Evolutionary conservation across 176 grass and related monocot species (phyloP), one percentile per base, ranked within the genome.

Genomic region (Coix lacrymajobi): DNA sequence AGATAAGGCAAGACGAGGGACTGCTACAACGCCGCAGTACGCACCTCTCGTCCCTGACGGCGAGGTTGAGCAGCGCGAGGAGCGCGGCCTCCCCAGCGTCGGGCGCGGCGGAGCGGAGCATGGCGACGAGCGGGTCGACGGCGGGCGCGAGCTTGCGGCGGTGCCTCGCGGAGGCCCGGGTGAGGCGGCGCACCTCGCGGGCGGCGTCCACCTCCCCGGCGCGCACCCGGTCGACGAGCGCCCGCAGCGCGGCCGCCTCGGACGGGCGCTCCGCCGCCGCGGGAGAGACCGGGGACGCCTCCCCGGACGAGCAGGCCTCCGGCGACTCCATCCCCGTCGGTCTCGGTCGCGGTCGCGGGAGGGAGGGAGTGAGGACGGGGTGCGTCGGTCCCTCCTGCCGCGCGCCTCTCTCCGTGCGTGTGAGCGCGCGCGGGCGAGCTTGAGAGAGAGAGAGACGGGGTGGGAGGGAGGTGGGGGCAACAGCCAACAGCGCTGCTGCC

Each of bases 1-100:
- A 29, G 24, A 62, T 4, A 29, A 22, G 43, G 38, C 5, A 60
- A 26, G 57, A 4, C 16, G 2, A 30, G 8, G 3, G 28, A 5
- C n/a, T n/a, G n/a, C n/a, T n/a, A n/a, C n/a, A n/a, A n/a, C n/a
- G n/a, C n/a, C n/a, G n/a, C 39, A 16, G 19, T 8, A 10, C 52
- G 15, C 44, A 97, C 94, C 92, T 94, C 70, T 97, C 87, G 79
- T 97, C 92, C 62, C 69, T 74, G 79, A 97, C 92, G 61, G 94
- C 94, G 79, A 97, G 94, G 89, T 97, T 97, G 79, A 97, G 92
- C 52, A 97, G 89, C 46, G 94, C 92, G 58, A 97, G 89, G 38
- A 97, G 92, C 62, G 85, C 94, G 39, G 92, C 87, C 82, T 89
- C 89, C 3, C 87, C 85, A 10, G 78, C 84, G 10, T 63, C 87